Evolutionary conservation across 768 basidiomycete species (phyloP), one percentile per base, ranked within the genome.

Genomic region (Royoungia palumana): DNA sequence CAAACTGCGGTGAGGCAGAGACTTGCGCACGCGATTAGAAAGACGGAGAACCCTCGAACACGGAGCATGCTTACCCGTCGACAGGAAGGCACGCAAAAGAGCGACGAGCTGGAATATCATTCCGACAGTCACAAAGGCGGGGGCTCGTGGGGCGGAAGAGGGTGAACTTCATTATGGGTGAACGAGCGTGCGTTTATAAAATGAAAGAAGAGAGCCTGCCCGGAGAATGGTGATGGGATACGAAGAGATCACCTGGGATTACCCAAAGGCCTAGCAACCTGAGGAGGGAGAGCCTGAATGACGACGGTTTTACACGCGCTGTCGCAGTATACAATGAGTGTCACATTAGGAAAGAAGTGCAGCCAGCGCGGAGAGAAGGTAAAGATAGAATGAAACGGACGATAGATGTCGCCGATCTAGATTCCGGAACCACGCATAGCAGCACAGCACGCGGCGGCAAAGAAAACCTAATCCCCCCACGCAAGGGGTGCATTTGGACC

Each of bases 61-160:
- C 2, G 8, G 41, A 25, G 40, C 9, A 4, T 7, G 30, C 61
- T 34, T 30, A 50, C 64, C 59, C 37, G 64, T 27, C 2, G 49
- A 22, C 9, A 44, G 22, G 17, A 62, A 39, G 21, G 47, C 10
- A 44, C 49, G 56, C 20, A 59, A 36, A 5, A 59, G 27, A 11
- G 48, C 17, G 5, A 57, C 11, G 3, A 37, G 25, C 4, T 43
- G 53, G 17, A 61, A 32, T 17, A 47, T n/a, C 46, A 38, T 49
- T 2, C 34, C 24, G 2, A 49, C 40, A 2, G 49, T 35, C 38
- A 66, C 30, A 37, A 55, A 56, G 20, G 51, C n/a, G n/a, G n/a
- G n/a, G n/a, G n/a, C n/a, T n/a, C n/a, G n/a, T 42, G 13, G 62
- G 48, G 6, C 59, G 65, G 38, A 59, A 64, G 40, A 59, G 46